Conservation (phyloP, 2,329 filamentous ascomycete genomes). For the Gaeumannomyces sp. region DNA sequence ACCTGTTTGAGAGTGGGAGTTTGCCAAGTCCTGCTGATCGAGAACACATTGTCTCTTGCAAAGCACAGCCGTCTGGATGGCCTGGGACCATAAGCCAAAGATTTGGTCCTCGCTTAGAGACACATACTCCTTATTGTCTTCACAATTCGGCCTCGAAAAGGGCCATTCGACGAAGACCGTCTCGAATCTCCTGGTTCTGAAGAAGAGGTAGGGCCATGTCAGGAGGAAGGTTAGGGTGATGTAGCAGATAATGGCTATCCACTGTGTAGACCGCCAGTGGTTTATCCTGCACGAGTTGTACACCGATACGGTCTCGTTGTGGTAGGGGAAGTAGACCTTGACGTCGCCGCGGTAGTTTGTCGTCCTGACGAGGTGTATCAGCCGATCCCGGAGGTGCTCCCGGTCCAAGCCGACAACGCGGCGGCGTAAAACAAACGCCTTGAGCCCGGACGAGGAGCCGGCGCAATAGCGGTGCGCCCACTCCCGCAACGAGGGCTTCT, state of each 20-base stretch:
- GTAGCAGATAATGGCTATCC: slow-evolving; percentile 60
- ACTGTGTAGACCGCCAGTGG: slow-evolving; percentile 55
- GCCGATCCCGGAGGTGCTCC: slow-evolving; percentile 39
- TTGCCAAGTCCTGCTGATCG: slow-evolving; percentile 49
- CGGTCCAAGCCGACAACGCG: slow-evolving; percentile 56
- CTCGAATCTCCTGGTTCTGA: slow-evolving; percentile 61
- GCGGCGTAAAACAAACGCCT: slow-evolving; percentile 47
- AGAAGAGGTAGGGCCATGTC: slow-evolving; percentile 63
- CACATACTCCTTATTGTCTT: slow-evolving; percentile 38
- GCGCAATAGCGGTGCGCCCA: slow-evolving; percentile 67
- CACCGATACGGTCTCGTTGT: slow-evolving; percentile 51
- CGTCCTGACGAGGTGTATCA: slow-evolving; percentile 51
- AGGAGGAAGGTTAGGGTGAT: slow-evolving; percentile 63
- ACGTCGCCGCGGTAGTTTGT: slow-evolving; percentile 64
- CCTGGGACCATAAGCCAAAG: slow-evolving; percentile 56
- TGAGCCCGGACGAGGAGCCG: slow-evolving; percentile 45
- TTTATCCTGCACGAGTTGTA: slow-evolving; percentile 60
- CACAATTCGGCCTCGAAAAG: slow-evolving; percentile 36
- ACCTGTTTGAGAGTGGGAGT: slow-evolving; percentile 31
- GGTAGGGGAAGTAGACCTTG: slow-evolving; percentile 51
- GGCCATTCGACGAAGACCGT: slow-evolving; percentile 57
- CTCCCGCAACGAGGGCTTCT: slow-evolving; percentile 38
- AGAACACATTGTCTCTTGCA: slow-evolving; percentile 49
- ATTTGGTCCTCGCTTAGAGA: slow-evolving; percentile 52
- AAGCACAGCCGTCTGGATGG: slow-evolving; percentile 54